Evolutionary conservation across 345 rosid species (phyloP).

Genomic region (Citrus trifoliata): DNA sequence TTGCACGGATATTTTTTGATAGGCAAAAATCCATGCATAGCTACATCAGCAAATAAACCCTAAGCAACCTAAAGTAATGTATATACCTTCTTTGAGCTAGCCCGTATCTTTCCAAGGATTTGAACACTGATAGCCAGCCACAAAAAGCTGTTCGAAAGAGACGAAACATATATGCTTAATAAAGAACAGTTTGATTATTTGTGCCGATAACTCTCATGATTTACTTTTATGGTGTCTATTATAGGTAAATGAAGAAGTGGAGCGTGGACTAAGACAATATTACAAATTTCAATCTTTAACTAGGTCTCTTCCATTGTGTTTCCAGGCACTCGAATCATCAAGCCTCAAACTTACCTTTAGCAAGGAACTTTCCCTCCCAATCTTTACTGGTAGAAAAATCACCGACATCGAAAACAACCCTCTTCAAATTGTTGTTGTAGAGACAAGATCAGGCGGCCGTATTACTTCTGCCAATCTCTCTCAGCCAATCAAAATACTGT

Average conservation of each 20-base stretch:
- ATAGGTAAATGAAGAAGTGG: constrained; percentile 73
- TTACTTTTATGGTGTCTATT: background rate
- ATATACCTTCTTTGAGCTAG: background rate
- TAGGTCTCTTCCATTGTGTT: constrained; percentile 42
- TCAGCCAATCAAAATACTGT: constrained; percentile 42
- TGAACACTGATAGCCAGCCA: no score
- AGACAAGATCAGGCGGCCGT: constrained; percentile 18
- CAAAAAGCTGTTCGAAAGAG: no score
- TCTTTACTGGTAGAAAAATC: constrained; percentile 74
- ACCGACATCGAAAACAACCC: constrained; percentile 34
- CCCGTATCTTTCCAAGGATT: no score
- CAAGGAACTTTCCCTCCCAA: constrained; percentile 30
- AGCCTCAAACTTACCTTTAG: constrained; percentile 35
- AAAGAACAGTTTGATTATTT: background rate
- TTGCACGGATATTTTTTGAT: no score
- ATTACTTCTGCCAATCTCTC: background rate
- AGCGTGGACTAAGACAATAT: constrained; percentile 35
- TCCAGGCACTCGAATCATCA: constrained; percentile 42
- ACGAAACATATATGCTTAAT: background rate
- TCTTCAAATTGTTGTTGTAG: constrained; percentile 52
- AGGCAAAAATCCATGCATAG: background rate
- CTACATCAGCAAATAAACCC: background rate
- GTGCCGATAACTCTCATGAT: background rate
- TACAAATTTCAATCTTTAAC: constrained; percentile 22
- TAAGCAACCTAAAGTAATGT: background rate